phyloP scores from a whole-genome alignment of 2,329 filamentous ascomycete species.

The Aaosphaeria arxii region DNA sequence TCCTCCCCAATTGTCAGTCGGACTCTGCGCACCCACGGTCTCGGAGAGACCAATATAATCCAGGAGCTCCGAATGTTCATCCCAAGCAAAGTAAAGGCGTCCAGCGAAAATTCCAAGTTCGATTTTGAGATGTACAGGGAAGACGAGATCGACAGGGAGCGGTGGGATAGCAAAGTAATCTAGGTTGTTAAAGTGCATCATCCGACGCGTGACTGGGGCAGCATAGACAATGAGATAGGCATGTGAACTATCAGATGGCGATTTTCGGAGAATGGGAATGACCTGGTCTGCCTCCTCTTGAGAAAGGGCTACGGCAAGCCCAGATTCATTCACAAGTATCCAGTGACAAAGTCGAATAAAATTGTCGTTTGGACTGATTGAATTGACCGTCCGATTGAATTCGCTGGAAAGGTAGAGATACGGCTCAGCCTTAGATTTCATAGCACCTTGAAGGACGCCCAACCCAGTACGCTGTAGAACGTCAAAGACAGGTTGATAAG shows the following conservation, averaged over 20 bases:
- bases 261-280: slow-evolving; percentile 43
- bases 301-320: slow-evolving; percentile 52
- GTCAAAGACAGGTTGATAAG: slow-evolving; percentile 43
- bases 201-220: slow-evolving; percentile 58
- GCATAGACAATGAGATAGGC: slow-evolving; percentile 57
- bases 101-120: slow-evolving; percentile 62
- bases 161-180: slow-evolving; percentile 52
- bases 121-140: slow-evolving; percentile 54
- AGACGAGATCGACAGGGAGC: slow-evolving; percentile 38
- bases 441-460: slow-evolving; percentile 19
- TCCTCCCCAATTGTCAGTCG: slow-evolving; percentile 4
- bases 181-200: slow-evolving; percentile 58
- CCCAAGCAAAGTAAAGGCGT: slow-evolving; percentile 57
- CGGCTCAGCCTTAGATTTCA: slow-evolving; percentile 9
- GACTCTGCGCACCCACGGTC: not conserved
- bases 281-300: slow-evolving; percentile 62
- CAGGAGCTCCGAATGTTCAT: slow-evolving; percentile 38
- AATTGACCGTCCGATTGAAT: slow-evolving; percentile 48
- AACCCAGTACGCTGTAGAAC: slow-evolving; percentile 41
- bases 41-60: slow-evolving; percentile 20
- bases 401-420: slow-evolving; percentile 44
- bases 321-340: slow-evolving; percentile 53
- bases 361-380: slow-evolving; percentile 38
- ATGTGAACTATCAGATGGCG: not conserved
- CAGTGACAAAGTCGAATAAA: slow-evolving; percentile 56